Conservation (phyloP, 2,329 filamentous ascomycete species). For the Colletotrichum euphorbiae region DNA sequence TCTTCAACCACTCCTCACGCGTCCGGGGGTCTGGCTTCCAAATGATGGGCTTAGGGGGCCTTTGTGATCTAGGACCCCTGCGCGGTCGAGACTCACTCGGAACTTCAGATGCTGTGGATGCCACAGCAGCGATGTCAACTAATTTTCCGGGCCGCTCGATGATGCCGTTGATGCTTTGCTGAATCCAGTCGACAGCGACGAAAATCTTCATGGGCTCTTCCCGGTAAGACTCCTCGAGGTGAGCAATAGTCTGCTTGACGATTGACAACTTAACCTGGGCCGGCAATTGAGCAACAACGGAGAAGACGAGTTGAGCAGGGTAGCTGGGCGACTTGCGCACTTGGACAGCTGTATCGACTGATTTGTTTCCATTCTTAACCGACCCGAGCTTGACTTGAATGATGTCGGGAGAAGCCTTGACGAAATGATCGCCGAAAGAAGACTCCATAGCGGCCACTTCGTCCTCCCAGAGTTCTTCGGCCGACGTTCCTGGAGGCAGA, state of each 20-base stretch:
- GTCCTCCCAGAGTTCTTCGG: conserved; percentile 81
- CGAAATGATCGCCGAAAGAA: conserved; percentile 83
- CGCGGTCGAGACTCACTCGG: conserved; percentile 44
- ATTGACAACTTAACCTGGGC: conserved; percentile 95
- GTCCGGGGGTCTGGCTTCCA: conserved; percentile 72
- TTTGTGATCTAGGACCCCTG: conserved; percentile 48
- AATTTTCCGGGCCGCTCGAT: conserved; percentile 87
- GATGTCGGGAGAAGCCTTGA: conserved; percentile 67
- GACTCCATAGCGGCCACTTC: conserved; percentile 87
- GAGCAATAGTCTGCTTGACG: conserved; percentile 78
- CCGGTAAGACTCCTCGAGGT: conserved; percentile 76
- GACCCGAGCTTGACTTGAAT: conserved; percentile 77
- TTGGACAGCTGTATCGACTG: conserved; percentile 69
- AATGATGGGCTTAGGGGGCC: conserved; percentile 69
- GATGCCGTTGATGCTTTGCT: conserved; percentile 84
- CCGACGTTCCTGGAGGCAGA: conserved; percentile 48
- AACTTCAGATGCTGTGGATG: conserved; percentile 73
- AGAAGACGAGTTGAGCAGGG: conserved; percentile 76
- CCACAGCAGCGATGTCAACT: conserved; percentile 84
- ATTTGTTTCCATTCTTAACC: conserved; percentile 62
- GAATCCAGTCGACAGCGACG: conserved; percentile 90
- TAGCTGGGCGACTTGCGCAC: conserved; percentile 81
- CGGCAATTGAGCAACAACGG: conserved; percentile 78
- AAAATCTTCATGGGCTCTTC: conserved; percentile 93
- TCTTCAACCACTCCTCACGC: conserved; percentile 75